A percentile compares a stretch with the other conserved stretches of the same genome.
Evolutionary conservation across 441 rosid species (phyloP).

Genomic region (Corymbia citriodora): DNA sequence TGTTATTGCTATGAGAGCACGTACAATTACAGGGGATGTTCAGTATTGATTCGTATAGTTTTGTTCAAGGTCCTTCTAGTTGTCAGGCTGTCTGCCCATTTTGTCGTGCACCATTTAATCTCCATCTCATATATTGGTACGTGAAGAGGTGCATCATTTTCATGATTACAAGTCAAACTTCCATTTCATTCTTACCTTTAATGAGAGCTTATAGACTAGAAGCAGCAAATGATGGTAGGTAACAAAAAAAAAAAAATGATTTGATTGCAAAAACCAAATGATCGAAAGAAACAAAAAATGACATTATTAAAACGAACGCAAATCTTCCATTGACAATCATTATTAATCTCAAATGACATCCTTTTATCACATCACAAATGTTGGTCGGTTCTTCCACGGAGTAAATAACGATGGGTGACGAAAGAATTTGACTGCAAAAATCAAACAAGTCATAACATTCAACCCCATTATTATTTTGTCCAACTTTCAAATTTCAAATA

Average conservation of each 20-base stretch:
- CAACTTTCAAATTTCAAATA: too few relatives aligned
- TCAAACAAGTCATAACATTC: neutral
- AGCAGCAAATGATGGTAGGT: neutral
- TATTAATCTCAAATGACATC: neutral
- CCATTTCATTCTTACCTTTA: neutral
- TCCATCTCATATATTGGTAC: fast-evolving
- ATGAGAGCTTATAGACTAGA: neutral
- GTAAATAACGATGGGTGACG: neutral
- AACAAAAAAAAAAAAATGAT: neutral
- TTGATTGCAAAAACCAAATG: neutral
- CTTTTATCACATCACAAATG: neutral
- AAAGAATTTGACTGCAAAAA: neutral
- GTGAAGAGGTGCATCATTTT: neutral
- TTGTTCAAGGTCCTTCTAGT: too few relatives aligned
- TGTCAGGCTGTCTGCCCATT: neutral
- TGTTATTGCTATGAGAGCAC: neutral
- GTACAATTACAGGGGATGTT: too few relatives aligned
- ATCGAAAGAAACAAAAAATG: neutral
- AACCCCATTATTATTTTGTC: neutral
- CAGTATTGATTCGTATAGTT: too few relatives aligned
- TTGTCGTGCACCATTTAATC: neutral
- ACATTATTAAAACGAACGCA: neutral
- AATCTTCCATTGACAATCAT: neutral
- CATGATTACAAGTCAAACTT: neutral
- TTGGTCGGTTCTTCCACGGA: fast-evolving